Base-by-base conservation (phyloP, 345 rosid genomes). In the Cardamine occulta region DNA sequence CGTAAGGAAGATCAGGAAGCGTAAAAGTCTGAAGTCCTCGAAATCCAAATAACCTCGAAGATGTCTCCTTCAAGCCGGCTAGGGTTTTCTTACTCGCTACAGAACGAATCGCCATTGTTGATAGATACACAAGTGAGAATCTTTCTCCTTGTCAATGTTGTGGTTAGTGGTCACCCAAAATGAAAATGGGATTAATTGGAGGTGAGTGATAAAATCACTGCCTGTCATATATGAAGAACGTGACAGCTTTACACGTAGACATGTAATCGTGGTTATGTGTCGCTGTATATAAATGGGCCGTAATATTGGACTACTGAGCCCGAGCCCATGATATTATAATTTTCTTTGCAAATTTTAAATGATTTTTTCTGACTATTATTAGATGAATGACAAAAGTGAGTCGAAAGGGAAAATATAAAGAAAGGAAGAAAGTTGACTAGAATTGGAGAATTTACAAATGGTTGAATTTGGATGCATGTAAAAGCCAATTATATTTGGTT, bases 1-100 rank as follows among this genome's bases (percentile, higher is more conserved):
- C 99, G 78, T 95, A 95, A 3, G 93, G 79, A 12, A 95, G 97
- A 80, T 92, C 99, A 44, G 98, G 97, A 55, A 95, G 96, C 39
- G 97, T 77, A 78, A 87, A 77, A 12, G 98, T 90, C 80, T 88
- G 74, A 14, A 79, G 54, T 7, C 70, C 58, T 13, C 81, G 32
- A 60, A 73, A 14, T 0, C 74, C 70, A 1, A 68, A 26, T 2
- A 63, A 8, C 7, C 60, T 72, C 1, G 79, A 66, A 12, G 78
- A 67, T 10, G 78, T 76, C 58, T 76, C 63, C 70, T 76, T 63
- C 40, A 71, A 23, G 54, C 78, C 66, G 11, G 84, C 28, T 48
- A 85, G 83, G 82, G 85, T 59, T 79, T 65, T 83, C 39, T 81
- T 74, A 78, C 74, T 67, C 58, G 81, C 63, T 14, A 86, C 44